These are phyloP conservation scores for Limnanthes douglasii DNA, from an alignment of 345 rosid genomes.

Conservation along the genomic window DNA sequence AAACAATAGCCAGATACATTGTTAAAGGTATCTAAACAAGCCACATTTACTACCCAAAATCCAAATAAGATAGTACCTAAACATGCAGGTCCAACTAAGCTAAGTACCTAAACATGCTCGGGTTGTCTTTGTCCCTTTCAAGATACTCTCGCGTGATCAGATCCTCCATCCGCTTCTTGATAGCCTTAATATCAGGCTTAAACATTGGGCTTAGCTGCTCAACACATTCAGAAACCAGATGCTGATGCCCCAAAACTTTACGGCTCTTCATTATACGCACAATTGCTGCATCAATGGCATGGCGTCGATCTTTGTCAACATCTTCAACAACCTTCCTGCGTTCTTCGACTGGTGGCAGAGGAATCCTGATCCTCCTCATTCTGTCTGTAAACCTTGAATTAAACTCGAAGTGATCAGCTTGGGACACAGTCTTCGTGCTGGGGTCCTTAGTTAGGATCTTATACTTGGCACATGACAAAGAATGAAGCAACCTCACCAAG, in stretches of 20 bases:
- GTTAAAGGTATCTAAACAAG: no score
- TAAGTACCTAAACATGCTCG: conserved; percentile 57
- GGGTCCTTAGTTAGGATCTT: conserved; percentile 65
- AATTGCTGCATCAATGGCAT: conserved; percentile 92
- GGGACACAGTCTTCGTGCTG: conserved; percentile 38
- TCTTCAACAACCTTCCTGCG: conserved; percentile 90
- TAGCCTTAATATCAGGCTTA: conserved; percentile 95
- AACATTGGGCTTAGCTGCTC: conserved; percentile 93
- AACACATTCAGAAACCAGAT: conserved; percentile 72
- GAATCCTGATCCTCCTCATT: conserved; percentile 96
- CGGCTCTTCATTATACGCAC: conserved; percentile 98
- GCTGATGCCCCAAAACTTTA: conserved; percentile 76
- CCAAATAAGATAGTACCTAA: no score
- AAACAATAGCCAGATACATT: no score
- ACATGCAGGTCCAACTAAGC: no score
- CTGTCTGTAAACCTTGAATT: conserved; percentile 69
- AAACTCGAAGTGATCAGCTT: conserved; percentile 47
- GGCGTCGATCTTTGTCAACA: conserved; percentile 81
- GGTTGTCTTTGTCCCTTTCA: conserved; percentile 83
- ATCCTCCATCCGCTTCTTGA: conserved; percentile 93
- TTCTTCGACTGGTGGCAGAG: conserved; percentile 90
- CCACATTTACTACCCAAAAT: no score
- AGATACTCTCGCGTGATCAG: conserved; percentile 73
- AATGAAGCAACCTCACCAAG: conserved; percentile 79
- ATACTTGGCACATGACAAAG: conserved; percentile 72